These are phyloP conservation scores for Zygnema cylindricum DNA, from an alignment of 139 green algal genomes.

Conservation along the genomic window DNA sequence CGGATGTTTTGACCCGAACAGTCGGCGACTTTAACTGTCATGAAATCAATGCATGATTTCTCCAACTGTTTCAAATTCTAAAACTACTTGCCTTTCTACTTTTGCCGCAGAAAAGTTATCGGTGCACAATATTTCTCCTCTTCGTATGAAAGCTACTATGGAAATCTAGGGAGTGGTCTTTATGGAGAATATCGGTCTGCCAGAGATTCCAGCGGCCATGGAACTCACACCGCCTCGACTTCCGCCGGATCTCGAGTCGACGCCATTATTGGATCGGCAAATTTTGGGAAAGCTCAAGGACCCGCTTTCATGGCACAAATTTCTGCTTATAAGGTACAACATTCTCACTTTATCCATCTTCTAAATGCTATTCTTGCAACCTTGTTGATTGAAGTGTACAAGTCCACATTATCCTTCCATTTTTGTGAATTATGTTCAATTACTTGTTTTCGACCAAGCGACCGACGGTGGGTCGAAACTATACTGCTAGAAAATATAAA, in stretches of 20 bases:
- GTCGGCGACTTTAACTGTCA: too few species aligned
- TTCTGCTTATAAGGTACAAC: slow-evolving; percentile 27
- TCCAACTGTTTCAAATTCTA: too few species aligned
- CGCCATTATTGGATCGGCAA: not conserved
- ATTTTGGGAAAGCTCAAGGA: slow-evolving; percentile 5
- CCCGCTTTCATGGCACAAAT: slow-evolving; percentile 14
- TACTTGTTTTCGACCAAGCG: too few species aligned
- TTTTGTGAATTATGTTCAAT: not conserved
- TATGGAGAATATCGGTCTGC: slow-evolving; percentile 23
- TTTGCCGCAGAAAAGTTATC: slow-evolving; percentile 30
- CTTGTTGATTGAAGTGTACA: too few species aligned
- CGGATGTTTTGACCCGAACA: too few species aligned
- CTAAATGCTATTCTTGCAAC: too few species aligned
- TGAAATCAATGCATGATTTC: too few species aligned
- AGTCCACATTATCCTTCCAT: too few species aligned
- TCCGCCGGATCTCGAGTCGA: not conserved
- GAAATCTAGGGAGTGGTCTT: not conserved
- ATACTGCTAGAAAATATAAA: too few species aligned
- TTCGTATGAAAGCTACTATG: not conserved
- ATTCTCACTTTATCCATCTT: too few species aligned
- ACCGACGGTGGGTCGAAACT: too few species aligned
- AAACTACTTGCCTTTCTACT: too few species aligned
- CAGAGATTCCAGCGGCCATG: slow-evolving; percentile 14
- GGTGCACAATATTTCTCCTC: slow-evolving; percentile 32
- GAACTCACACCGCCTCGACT: slow-evolving; percentile 11